Evolutionary conservation across 2,329 filamentous ascomycete species (phyloP), one percentile per base, ranked within the genome.

Genomic region (Penicillium sp.): DNA sequence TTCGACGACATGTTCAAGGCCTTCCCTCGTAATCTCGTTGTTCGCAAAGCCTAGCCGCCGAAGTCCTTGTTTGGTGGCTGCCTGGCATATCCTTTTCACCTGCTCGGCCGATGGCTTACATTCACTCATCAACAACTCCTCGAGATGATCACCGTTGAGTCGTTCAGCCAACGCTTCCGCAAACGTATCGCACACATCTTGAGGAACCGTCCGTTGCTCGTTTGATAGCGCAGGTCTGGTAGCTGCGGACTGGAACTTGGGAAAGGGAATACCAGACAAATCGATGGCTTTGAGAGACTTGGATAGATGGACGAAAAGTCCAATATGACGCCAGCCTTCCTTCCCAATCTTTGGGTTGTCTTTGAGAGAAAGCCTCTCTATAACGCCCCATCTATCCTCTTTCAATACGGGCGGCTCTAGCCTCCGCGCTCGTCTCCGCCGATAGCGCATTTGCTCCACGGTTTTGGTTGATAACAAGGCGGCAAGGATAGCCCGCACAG

Each of bases 311-410:
- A 95, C 73, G 59, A 96, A 98, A 5, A 95, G 70, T 27, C 83
- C 84, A 40, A 96, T 80, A 58, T 96, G 80, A 54, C 83, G 88
- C 92, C 92, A 98, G 11, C 90, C 92, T 47, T 93, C 84, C 0
- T 74, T 72, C 0, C 86, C 84, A 42, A 96, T 82, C 55, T 88
- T 90, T 1, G 73, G 66, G 59, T 96, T 96, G 65, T 93, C 87
- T 66, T 93, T 95, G 28, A 98, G 66, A 1, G 86, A 84, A 5
- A 98, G 68, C 45, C 87, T 84, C 66, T 95, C 88, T 3, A 96
- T 78, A 1, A 93, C 79, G 11, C 88, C 88, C 32, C 65, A 62
- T 32, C 55, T 55, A 41, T 65, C 63, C 37, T 59, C 57, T 31
- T 53, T 57, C 35, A 54, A 41, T 30, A 44, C 34, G 12, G 56